Evolutionary conservation across 805 yeast species (phyloP).

Genomic region (Candida orba): DNA sequence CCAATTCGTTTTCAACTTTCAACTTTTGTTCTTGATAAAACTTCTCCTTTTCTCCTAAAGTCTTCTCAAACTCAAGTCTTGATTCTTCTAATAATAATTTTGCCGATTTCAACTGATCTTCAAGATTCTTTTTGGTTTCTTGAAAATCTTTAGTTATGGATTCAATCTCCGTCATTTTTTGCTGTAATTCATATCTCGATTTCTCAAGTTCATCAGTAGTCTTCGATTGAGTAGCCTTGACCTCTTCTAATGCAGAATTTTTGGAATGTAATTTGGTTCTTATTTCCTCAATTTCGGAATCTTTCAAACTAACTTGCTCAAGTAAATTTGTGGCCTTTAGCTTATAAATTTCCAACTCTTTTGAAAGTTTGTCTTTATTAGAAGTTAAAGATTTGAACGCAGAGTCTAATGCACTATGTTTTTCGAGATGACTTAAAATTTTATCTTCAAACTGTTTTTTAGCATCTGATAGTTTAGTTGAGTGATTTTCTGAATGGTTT

Average conservation of each 20-base stretch:
- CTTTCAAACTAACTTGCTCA: too few relatives aligned
- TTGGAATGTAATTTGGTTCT: too few relatives aligned
- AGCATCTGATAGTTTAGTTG: not conserved
- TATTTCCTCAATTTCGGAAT: too few relatives aligned
- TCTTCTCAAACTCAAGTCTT: not conserved
- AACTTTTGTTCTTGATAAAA: not conserved
- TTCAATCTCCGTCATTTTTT: not conserved
- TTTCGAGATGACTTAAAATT: too few relatives aligned
- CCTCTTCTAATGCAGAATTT: too few relatives aligned
- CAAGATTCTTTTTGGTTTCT: not conserved
- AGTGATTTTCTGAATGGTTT: not conserved
- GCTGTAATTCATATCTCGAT: too few relatives aligned
- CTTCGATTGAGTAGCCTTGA: too few relatives aligned
- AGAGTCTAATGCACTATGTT: not conserved
- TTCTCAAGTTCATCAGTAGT: too few relatives aligned
- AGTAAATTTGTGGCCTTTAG: too few relatives aligned
- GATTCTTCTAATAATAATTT: not conserved
- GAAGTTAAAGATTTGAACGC: not conserved
- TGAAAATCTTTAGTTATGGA: not conserved
- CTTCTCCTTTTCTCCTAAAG: not conserved
- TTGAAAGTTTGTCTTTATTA: not conserved
- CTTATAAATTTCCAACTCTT: too few relatives aligned
- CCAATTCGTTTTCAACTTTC: not conserved
- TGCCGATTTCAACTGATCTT: not conserved
- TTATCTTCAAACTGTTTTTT: too few relatives aligned